Conservation (phyloP, 2,329 filamentous ascomycete species). For the Aspergillaceae sp. region DNA sequence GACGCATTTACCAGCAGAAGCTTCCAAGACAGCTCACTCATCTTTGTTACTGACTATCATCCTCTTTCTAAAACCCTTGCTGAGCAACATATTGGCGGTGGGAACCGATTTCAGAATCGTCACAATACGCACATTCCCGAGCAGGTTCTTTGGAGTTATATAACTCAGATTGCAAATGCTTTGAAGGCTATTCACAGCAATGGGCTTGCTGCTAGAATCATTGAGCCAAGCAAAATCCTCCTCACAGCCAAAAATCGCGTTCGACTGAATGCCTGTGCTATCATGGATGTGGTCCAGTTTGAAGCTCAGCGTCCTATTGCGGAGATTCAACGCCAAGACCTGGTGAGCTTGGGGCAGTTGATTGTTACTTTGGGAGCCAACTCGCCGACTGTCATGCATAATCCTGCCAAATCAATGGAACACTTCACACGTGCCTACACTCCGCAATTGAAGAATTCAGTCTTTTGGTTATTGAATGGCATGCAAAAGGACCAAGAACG, state of each 20-base stretch:
- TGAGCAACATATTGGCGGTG: constrained; percentile 57
- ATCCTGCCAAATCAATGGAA: constrained; percentile 63
- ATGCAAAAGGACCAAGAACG: constrained; percentile 56
- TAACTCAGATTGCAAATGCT: constrained; percentile 82
- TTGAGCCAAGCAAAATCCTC: constrained; percentile 82
- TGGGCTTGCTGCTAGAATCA: constrained; percentile 73
- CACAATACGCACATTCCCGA: constrained; percentile 53
- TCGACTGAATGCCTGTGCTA: constrained; percentile 75
- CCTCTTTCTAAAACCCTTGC: constrained; percentile 82
- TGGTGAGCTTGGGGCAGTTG: constrained; percentile 73
- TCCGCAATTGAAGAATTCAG: constrained; percentile 65
- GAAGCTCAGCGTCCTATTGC: constrained; percentile 59
- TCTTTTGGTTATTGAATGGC: constrained; percentile 72
- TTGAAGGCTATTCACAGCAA: constrained; percentile 75
- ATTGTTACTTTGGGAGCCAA: constrained; percentile 75
- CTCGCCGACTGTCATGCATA: constrained; percentile 50
- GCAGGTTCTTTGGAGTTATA: constrained; percentile 77
- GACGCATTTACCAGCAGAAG: constrained; percentile 89
- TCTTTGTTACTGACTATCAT: constrained; percentile 90
- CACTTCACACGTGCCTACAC: constrained; percentile 70
- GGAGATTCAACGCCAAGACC: constrained; percentile 81
- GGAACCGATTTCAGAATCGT: constrained; percentile 35
- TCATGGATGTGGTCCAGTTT: constrained; percentile 81
- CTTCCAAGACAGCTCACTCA: constrained; percentile 89
- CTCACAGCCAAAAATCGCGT: constrained; percentile 85